These are phyloP conservation scores for Lactifluus piperatus DNA, from an alignment of 768 basidiomycete species.

Conservation along the genomic window DNA sequence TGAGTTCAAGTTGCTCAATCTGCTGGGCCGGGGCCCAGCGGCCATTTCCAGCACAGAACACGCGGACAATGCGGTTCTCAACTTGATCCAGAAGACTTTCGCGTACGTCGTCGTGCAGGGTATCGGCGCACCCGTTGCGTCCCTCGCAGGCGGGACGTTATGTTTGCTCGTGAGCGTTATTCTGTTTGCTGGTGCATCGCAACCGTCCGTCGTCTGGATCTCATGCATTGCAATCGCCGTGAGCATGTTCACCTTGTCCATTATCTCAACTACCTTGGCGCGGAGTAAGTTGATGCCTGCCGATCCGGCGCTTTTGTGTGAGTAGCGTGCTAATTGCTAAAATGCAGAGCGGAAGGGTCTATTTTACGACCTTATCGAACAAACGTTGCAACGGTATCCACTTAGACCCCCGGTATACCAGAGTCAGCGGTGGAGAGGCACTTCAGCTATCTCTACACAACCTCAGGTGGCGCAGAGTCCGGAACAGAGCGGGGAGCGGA, in stretches of 20 bases:
- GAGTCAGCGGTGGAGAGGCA: neutral
- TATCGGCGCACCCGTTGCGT: neutral
- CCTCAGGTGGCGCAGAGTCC: too few relatives aligned
- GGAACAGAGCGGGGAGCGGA: too few relatives aligned
- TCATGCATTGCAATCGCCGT: neutral
- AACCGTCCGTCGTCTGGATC: constrained; percentile 5
- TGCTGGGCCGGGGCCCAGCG: too few relatives aligned
- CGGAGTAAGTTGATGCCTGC: neutral
- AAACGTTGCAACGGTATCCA: neutral
- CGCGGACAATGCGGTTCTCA: too few relatives aligned
- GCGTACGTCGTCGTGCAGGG: neutral
- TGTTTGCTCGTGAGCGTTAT: constrained; percentile 11
- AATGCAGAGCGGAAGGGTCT: neutral
- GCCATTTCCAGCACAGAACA: too few relatives aligned
- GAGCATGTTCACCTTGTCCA: neutral
- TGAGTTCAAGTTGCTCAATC: too few relatives aligned
- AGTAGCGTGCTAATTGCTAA: neutral
- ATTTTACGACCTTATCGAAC: constrained; percentile 6
- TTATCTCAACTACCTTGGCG: neutral
- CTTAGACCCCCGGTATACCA: neutral
- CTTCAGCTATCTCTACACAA: neutral
- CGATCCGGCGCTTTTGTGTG: neutral
- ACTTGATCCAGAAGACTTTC: too few relatives aligned
- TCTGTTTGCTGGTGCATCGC: constrained; percentile 1
- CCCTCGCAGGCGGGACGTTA: neutral